Evolutionary conservation across 139 green algal genomes (phyloP), one percentile per base, ranked within the genome.

Genomic region (Chlamydomonas urium): DNA sequence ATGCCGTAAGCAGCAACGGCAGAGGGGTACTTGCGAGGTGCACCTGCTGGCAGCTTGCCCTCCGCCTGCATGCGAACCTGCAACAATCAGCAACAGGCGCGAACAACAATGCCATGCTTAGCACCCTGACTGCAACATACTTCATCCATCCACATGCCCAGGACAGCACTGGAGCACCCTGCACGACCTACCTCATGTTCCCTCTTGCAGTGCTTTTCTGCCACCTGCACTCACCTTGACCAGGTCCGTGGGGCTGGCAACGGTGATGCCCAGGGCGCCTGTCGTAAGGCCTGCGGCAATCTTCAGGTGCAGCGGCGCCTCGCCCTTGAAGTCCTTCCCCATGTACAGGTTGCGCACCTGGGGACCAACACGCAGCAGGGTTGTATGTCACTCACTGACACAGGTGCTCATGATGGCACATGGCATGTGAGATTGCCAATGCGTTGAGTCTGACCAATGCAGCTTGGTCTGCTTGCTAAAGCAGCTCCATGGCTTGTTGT

Each of bases 61-160:
- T 98, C 89, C 1, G 90, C 61, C 71, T 99, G 95, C 93, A 99
- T 96, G 61, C 95, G 84, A n/a, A 97, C 91, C 87, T 92, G 83
- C n/a, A 61, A 79, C n/a, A n/a, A n/a, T n/a, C n/a, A n/a, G n/a
- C n/a, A n/a, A n/a, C n/a, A n/a, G n/a, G n/a, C n/a, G n/a, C 14
- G 8, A 8, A 65, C 56, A 65, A 37, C 19, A 29, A 31, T 8
- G 28, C 8, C 56, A 65, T 65, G 56, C 26, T 31, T 8, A 56
- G 45, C 45, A 56, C 17, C 21, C 45, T 56, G 45, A 56, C 45
- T 56, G 45, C 45, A n/a, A n/a, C n/a, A n/a, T n/a, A n/a, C n/a
- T n/a, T n/a, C n/a, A n/a, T n/a, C n/a, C n/a, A n/a, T n/a, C n/a
- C n/a, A n/a, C n/a, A n/a, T n/a, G n/a, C n/a, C n/a, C n/a, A n/a